These are phyloP conservation scores for Suillus tomentosus DNA, from an alignment of 768 basidiomycete species.

Conservation along the genomic window DNA sequence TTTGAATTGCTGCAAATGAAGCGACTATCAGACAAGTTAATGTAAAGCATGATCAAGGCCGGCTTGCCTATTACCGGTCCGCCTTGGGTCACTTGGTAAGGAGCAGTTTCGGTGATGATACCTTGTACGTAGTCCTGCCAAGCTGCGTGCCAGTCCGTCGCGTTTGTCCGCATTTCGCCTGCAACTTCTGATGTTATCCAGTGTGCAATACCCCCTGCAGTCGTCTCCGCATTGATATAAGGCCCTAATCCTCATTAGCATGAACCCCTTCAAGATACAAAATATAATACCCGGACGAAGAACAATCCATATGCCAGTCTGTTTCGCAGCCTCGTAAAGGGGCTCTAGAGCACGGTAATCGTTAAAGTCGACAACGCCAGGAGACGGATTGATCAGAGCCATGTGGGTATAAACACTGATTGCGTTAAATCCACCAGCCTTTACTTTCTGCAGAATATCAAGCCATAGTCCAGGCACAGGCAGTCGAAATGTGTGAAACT, in stretches of 20 bases:
- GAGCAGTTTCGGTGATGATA: conserved; percentile 58
- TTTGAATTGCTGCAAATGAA: conserved; percentile 48
- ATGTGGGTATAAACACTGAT: conserved; percentile 81
- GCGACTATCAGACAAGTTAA: conserved; percentile 8
- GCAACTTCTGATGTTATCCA: conserved; percentile 74
- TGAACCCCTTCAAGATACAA: conserved; percentile 26
- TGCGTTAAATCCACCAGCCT: conserved; percentile 73
- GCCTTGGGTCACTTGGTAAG: conserved; percentile 69
- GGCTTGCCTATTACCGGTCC: conserved; percentile 73
- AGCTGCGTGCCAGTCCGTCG: conserved; percentile 38
- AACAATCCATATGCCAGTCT: conserved; percentile 76
- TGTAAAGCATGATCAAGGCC: neutral
- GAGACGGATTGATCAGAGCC: conserved; percentile 62
- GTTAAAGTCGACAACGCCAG: conserved; percentile 53
- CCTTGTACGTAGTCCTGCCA: conserved; percentile 75
- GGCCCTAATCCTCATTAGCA: conserved; percentile 41
- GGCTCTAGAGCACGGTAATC: conserved; percentile 56
- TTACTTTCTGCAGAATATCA: conserved; percentile 68
- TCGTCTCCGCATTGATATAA: conserved; percentile 82
- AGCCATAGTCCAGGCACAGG: conserved; percentile 59
- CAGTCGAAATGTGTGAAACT: conserved; percentile 6
- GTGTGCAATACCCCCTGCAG: conserved; percentile 70
- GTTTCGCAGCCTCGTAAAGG: conserved; percentile 72
- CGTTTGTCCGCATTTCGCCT: conserved; percentile 68
- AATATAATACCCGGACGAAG: conserved; percentile 64